Conservation (phyloP, 768 basidiomycete species). For the Termitomyces sp. region DNA sequence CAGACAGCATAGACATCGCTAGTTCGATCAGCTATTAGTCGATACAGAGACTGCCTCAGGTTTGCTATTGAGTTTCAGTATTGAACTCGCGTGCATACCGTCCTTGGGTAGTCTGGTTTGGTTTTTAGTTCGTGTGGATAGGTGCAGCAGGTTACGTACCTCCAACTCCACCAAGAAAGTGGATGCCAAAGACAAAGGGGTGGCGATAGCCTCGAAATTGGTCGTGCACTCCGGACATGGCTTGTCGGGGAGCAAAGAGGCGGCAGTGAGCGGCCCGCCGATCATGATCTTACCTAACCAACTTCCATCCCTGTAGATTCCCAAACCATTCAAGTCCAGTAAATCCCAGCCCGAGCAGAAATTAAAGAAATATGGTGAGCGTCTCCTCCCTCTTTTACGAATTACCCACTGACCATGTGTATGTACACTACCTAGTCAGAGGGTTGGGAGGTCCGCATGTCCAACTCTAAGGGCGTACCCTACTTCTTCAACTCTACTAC, state of each 20-base stretch:
- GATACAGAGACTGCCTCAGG: background rate
- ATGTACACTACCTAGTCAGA: background rate
- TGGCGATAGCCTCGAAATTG: conserved; percentile 41
- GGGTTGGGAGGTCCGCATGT: conserved; percentile 86
- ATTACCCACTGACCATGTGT: background rate
- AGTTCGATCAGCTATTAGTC: conserved; percentile 38
- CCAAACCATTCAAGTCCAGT: background rate
- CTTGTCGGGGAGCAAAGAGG: too few species aligned
- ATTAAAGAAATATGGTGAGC: background rate
- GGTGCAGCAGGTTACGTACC: conserved; percentile 19
- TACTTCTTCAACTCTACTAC: conserved; percentile 86
- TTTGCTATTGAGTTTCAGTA: background rate
- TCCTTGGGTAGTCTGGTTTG: conserved; percentile 40
- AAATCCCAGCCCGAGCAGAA: background rate
- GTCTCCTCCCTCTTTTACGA: background rate
- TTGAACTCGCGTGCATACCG: conserved; percentile 27
- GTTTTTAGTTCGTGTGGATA: background rate
- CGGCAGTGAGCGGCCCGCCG: background rate
- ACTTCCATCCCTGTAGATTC: background rate
- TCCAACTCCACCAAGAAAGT: conserved; percentile 43
- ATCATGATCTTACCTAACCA: background rate
- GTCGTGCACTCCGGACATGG: conserved; percentile 18
- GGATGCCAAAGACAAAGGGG: conserved; percentile 43
- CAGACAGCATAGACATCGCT: conserved; percentile 47
- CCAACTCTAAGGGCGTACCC: conserved; percentile 67